Percentiles rank a stretch among this genome's conserved stretches.
Conservation (phyloP, 2,329 filamentous ascomycete genomes). For the Didymella arachidicola region DNA sequence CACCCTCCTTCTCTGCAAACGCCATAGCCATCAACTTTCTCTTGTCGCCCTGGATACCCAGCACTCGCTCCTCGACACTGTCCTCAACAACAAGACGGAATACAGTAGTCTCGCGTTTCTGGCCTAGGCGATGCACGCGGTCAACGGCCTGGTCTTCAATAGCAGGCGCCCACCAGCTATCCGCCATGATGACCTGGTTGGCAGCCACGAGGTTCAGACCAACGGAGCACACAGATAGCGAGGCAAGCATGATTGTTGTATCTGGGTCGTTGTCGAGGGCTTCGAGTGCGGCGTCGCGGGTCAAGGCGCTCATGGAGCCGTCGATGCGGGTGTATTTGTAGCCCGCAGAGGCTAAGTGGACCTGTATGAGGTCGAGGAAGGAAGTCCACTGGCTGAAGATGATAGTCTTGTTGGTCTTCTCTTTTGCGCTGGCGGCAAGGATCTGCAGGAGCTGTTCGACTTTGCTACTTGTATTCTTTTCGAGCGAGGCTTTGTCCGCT, state of each 20-base stretch:
- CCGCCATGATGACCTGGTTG: slow-evolving; percentile 82
- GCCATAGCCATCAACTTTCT: slow-evolving; percentile 78
- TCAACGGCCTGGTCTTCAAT: slow-evolving; percentile 93
- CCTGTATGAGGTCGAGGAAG: slow-evolving; percentile 75
- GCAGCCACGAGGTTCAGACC: slow-evolving; percentile 86
- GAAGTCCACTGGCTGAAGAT: slow-evolving; percentile 81
- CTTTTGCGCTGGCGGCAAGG: slow-evolving; percentile 71
- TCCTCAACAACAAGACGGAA: slow-evolving; percentile 83
- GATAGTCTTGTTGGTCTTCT: slow-evolving; percentile 70
- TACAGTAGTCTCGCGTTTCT: slow-evolving; percentile 78
- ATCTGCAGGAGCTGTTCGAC: slow-evolving; percentile 81
- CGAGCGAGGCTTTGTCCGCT: slow-evolving; percentile 65
- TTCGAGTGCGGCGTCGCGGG: slow-evolving; percentile 75
- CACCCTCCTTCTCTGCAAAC: slow-evolving; percentile 74
- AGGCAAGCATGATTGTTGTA: slow-evolving; percentile 81
- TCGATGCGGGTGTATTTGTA: slow-evolving; percentile 77
- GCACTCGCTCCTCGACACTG: slow-evolving; percentile 80
- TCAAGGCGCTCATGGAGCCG: slow-evolving; percentile 74
- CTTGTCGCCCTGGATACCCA: slow-evolving; percentile 81
- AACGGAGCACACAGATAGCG: slow-evolving; percentile 81
- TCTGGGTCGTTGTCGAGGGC: slow-evolving; percentile 71
- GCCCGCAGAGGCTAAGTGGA: slow-evolving; percentile 67
- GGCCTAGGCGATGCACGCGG: slow-evolving; percentile 84
- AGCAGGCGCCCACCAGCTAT: slow-evolving; percentile 90
- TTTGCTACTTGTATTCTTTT: slow-evolving; percentile 72